Base-by-base conservation (phyloP, 1,284 basidiomycete genomes). In the Anthracocystis panici-leucophaei region DNA sequence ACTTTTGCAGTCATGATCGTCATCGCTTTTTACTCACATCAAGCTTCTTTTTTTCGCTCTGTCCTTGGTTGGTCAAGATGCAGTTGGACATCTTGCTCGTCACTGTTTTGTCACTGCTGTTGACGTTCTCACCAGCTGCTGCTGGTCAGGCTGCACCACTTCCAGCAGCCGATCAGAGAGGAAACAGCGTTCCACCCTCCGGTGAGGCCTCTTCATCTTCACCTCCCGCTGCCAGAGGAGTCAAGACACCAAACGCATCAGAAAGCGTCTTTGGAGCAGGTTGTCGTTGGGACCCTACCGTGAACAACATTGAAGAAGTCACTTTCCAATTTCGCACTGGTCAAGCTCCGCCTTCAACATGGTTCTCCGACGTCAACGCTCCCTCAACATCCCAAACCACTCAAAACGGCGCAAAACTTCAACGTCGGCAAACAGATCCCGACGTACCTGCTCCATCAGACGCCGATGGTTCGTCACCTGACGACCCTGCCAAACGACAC, bases 251-350 rank as follows among this genome's bases (percentile, higher is more conserved):
- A 20, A 25, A 38, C 10, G 31, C 56, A 4, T n/a, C 45, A 18
- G 46, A 46, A 9, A 65, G 57, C 40, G 55, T 69, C 23, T 75
- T 75, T 40, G 72, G 72, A 6, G 66, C 72, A 4, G 72, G 72
- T 21, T 75, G 72, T 54, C 62, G 72, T 8, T 75, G 72, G 72
- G 72, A 75, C 48, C 72, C 72, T 0, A 75, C 72, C 1, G 33
- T 21, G 2, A 58, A 51, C 51, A 75, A 75, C 57, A 75, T 75
- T 16, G 66, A 59, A 31, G 45, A 75, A 42, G 72, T 75, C 10
- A 57, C 52, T 1, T 75, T 56, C 29, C 40, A 58, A 16, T 75
- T 75, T 23, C 57, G 55, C 14, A 69, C 72, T 9, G 72, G 72
- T 11, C 50, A 65, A 51, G 72, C 72, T 2, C 72, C 72, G 2